Conservation (phyloP, 2,329 filamentous ascomycete species). For the Colletotrichum melonis region DNA sequence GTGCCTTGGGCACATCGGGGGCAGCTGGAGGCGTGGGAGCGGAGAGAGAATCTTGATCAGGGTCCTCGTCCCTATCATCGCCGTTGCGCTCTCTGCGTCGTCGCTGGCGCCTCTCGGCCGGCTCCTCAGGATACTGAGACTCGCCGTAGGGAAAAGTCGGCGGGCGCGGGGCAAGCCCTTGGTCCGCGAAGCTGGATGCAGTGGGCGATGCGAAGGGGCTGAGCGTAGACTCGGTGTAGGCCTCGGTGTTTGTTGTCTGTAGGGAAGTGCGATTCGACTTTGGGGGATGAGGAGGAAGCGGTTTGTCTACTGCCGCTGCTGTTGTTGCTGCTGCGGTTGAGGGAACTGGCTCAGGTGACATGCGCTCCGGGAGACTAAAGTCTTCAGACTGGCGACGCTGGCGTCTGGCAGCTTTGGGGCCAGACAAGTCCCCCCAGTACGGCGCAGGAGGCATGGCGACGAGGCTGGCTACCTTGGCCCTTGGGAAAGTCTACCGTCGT, state of each 20-base stretch:
- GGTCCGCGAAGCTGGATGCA: conserved; percentile 59
- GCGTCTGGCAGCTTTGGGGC: conserved; percentile 38
- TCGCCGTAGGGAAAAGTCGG: conserved; percentile 65
- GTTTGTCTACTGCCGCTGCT: conserved; percentile 35
- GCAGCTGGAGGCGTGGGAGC: conserved; percentile 59
- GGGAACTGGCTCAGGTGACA: conserved; percentile 38
- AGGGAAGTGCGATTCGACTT: conserved; percentile 61
- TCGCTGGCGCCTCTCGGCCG: conserved; percentile 55
- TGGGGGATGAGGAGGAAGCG: conserved; percentile 19
- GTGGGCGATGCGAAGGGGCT: conserved; percentile 68
- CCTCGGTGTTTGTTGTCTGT: conserved; percentile 67
- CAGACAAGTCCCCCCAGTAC: conserved; percentile 63
- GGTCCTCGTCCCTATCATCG: conserved; percentile 41
- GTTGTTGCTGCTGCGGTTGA: conserved; percentile 36
- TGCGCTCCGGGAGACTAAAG: conserved; percentile 29
- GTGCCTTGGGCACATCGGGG: conserved; percentile 70
- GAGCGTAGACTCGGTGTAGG: conserved; percentile 67
- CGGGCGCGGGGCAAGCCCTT: conserved; percentile 69
- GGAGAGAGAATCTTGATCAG: conserved; percentile 48
- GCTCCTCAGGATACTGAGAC: conserved; percentile 54
- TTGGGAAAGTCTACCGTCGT: conserved; percentile 40
- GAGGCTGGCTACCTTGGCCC: conserved; percentile 42
- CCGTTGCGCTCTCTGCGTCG: conserved; percentile 54
- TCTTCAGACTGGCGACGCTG: conserved; percentile 36
- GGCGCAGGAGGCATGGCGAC: conserved; percentile 44